phyloP scores from a whole-genome alignment of 257 asterid species.

The Handroanthus guayacan region DNA sequence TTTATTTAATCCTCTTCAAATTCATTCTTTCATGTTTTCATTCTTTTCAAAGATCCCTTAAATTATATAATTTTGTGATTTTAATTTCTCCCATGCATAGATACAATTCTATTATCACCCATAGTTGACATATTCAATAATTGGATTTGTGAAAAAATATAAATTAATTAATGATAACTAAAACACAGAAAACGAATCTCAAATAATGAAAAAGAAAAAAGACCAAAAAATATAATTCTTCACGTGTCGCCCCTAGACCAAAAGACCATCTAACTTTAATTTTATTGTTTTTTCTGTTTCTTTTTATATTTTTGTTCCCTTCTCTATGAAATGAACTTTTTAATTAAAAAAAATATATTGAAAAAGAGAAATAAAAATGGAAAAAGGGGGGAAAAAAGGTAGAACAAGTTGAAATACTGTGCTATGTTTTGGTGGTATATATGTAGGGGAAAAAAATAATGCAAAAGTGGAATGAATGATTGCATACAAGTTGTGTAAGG shows the following conservation, averaged over 20 bases:
- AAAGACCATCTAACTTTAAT: too few relatives aligned
- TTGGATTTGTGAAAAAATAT: not conserved
- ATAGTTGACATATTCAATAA: too few relatives aligned
- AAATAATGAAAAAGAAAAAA: too few relatives aligned
- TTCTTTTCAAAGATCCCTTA: not conserved
- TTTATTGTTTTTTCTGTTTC: too few relatives aligned
- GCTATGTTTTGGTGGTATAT: not conserved
- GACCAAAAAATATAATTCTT: too few relatives aligned
- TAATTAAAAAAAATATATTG: constrained; percentile 1
- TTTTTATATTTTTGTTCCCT: not conserved
- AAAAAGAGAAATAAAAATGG: not conserved
- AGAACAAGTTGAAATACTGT: constrained; percentile 16
- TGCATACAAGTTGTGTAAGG: constrained; percentile 46
- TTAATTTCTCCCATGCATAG: too few relatives aligned
- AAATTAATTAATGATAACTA: too few relatives aligned
- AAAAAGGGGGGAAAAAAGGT: not conserved
- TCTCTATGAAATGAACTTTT: not conserved
- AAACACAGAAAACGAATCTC: too few relatives aligned
- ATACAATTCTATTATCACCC: too few relatives aligned
- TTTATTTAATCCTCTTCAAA: not conserved
- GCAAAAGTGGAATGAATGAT: constrained; percentile 23
- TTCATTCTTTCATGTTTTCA: not conserved
- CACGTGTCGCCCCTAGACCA: too few relatives aligned
- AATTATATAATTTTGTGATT: too few relatives aligned
- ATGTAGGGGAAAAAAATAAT: constrained; percentile 1